Conservation (phyloP, 805 yeast genomes). For the Zygosaccharomyces lentus region DNA sequence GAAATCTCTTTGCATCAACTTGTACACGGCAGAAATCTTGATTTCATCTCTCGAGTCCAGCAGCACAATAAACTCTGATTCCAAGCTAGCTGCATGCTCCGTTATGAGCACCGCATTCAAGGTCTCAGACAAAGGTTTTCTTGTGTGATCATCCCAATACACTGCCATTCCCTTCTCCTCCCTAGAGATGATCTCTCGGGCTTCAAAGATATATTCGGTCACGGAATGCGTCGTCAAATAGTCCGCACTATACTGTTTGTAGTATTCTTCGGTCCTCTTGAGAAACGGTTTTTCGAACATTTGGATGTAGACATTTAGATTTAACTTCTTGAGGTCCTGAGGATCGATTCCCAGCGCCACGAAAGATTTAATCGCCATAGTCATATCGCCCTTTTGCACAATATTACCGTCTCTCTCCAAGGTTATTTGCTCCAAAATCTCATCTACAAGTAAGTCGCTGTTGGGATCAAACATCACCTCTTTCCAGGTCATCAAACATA, state of each 20-base stretch:
- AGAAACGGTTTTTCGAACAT: slow-evolving; percentile 76
- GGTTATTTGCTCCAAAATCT: slow-evolving; percentile 71
- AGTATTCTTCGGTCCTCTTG: slow-evolving; percentile 53
- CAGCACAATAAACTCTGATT: slow-evolving; percentile 69
- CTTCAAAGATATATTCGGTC: slow-evolving; percentile 84
- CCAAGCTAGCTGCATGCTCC: slow-evolving; percentile 70
- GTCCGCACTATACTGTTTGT: slow-evolving; percentile 55
- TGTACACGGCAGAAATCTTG: slow-evolving; percentile 74
- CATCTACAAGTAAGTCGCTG: slow-evolving; percentile 54
- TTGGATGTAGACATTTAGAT: slow-evolving; percentile 73
- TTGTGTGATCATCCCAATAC: slow-evolving; percentile 82
- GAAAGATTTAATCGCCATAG: slow-evolving; percentile 77
- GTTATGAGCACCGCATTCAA: slow-evolving; percentile 74
- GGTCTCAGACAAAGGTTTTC: slow-evolving; percentile 67
- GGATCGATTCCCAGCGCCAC: slow-evolving; percentile 87
- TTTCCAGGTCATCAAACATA: slow-evolving; percentile 86
- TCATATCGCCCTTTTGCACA: slow-evolving; percentile 60
- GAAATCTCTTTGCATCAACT: slow-evolving; percentile 71
- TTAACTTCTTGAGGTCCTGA: slow-evolving; percentile 81
- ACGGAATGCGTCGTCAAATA: slow-evolving; percentile 73
- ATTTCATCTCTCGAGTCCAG: slow-evolving; percentile 57
- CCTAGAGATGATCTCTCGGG: slow-evolving; percentile 75
- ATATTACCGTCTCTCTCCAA: slow-evolving; percentile 74
- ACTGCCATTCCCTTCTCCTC: slow-evolving; percentile 75
- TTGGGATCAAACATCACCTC: slow-evolving; percentile 70